A percentile compares a stretch with the other conserved stretches of the same genome.
phyloP scores from a whole-genome alignment of 192 early-diverging fungal genomes.

The Backusella macrospora region DNA sequence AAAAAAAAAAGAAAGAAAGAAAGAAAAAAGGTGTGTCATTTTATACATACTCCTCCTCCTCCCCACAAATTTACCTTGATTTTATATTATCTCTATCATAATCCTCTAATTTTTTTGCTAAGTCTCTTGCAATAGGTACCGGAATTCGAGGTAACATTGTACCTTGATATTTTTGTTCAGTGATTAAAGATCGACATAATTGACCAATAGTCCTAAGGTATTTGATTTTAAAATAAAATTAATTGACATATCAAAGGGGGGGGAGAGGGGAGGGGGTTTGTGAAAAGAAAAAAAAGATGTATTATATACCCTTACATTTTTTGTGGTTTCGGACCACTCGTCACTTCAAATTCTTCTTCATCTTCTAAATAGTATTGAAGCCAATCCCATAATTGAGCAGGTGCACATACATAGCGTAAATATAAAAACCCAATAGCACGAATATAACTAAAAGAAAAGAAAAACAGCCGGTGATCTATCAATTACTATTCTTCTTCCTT shows the following conservation, averaged over 20 bases:
- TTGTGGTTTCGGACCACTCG: slow-evolving; percentile 58
- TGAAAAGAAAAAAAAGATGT: too few relatives aligned
- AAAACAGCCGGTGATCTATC: neutral
- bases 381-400: slow-evolving; percentile 80
- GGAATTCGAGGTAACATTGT: slow-evolving; percentile 86
- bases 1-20: neutral
- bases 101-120: slow-evolving; percentile 65
- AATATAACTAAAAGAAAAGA: slow-evolving; percentile 55
- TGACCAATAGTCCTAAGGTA: slow-evolving; percentile 70
- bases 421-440: slow-evolving; percentile 82
- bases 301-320: slow-evolving; percentile 49
- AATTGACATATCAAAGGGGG: neutral
- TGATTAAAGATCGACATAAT: slow-evolving; percentile 64
- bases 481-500: neutral
- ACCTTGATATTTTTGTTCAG: slow-evolving; percentile 76
- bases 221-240: neutral
- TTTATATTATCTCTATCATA: slow-evolving; percentile 38
- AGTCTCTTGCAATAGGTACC: slow-evolving; percentile 74
- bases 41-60: too few relatives aligned
- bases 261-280: neutral
- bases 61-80: neutral
- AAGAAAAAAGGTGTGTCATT: too few relatives aligned
- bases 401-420: slow-evolving; percentile 79
- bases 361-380: slow-evolving; percentile 77
- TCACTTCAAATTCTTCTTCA: slow-evolving; percentile 69